Conservation (phyloP, 805 yeast genomes). For the Wickerhamomyces chaumierensis region DNA sequence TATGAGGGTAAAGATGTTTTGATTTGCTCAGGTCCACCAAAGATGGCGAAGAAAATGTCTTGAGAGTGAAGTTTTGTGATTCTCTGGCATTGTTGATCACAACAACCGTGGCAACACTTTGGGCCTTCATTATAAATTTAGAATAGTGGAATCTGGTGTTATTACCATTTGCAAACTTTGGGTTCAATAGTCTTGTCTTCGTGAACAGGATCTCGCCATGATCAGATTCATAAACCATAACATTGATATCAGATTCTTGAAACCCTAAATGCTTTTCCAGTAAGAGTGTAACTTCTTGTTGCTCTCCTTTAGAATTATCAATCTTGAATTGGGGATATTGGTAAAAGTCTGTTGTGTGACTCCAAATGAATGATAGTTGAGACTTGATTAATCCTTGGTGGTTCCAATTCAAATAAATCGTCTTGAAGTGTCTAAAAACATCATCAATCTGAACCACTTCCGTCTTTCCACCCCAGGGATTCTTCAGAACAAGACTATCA, state of each 20-base stretch:
- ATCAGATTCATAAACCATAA: conserved; percentile 20
- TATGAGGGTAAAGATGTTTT: conserved; percentile 12
- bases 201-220: conserved; percentile 20
- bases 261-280: conserved; percentile 36
- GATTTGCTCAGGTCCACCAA: conserved; percentile 22
- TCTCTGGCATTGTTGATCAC: conserved; percentile 6
- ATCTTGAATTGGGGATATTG: conserved; percentile 35
- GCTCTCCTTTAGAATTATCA: conserved; percentile 18
- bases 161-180: conserved; percentile 12
- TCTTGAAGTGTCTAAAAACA: conserved; percentile 29
- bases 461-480: conserved; percentile 30
- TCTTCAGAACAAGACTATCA: conserved; percentile 21
- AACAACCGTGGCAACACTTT: conserved; percentile 20
- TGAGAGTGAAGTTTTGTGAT: conserved; percentile 13
- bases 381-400: conserved; percentile 21
- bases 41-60: conserved; percentile 6
- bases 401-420: conserved; percentile 61
- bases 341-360: conserved; percentile 8
- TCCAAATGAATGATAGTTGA: conserved; percentile 21
- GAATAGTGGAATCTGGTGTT: conserved; percentile 29
- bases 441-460: conserved; percentile 16
- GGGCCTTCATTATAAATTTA: conserved; percentile 21
- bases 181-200: conserved; percentile 1
- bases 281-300: conserved; percentile 32
- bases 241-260: conserved; percentile 12